A percentile compares a stretch with the other conserved stretches of the same genome.
Conservation (phyloP, 2,329 filamentous ascomycete genomes). For the Alternaria brassicae region DNA sequence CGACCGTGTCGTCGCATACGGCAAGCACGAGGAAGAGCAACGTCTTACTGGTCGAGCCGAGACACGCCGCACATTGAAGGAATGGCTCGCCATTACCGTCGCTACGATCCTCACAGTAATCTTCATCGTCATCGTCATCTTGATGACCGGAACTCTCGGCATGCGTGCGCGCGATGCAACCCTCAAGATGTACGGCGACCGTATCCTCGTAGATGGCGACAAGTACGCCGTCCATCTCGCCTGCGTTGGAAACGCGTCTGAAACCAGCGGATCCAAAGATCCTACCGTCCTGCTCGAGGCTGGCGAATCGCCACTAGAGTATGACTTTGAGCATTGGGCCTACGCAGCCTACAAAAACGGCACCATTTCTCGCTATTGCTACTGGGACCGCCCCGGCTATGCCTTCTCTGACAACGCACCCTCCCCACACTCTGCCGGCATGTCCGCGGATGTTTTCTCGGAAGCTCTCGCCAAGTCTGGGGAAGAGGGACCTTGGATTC, state of each 20-base stretch:
- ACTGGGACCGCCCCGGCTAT: conserved; percentile 89
- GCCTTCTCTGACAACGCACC: conserved; percentile 92
- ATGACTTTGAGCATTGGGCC: conserved; percentile 80
- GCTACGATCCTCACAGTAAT: conserved; percentile 75
- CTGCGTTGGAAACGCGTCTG: conserved; percentile 75
- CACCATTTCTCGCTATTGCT: conserved; percentile 88
- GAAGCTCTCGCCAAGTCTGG: conserved; percentile 82
- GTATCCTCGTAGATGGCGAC: conserved; percentile 80
- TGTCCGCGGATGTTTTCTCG: conserved; percentile 86
- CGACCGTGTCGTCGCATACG: conserved; percentile 86
- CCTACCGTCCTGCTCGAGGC: conserved; percentile 88
- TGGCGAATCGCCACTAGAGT: conserved; percentile 79
- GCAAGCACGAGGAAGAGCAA: conserved; percentile 91
- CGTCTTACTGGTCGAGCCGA: conserved; percentile 88
- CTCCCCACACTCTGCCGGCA: conserved; percentile 89
- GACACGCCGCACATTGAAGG: conserved; percentile 77
- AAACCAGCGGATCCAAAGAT: conserved; percentile 61
- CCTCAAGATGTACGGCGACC: conserved; percentile 73
- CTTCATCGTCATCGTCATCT: conserved; percentile 71
- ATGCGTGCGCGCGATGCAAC: conserved; percentile 81
- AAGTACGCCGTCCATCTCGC: conserved; percentile 89
- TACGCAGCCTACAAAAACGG: conserved; percentile 78
- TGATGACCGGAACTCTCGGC: conserved; percentile 81
- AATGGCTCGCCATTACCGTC: conserved; percentile 83
- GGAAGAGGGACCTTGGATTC: conserved; percentile 86